These are phyloP conservation scores for Aspergillus glaucus DNA, from an alignment of 2,329 filamentous ascomycete species.

Conservation along the genomic window DNA sequence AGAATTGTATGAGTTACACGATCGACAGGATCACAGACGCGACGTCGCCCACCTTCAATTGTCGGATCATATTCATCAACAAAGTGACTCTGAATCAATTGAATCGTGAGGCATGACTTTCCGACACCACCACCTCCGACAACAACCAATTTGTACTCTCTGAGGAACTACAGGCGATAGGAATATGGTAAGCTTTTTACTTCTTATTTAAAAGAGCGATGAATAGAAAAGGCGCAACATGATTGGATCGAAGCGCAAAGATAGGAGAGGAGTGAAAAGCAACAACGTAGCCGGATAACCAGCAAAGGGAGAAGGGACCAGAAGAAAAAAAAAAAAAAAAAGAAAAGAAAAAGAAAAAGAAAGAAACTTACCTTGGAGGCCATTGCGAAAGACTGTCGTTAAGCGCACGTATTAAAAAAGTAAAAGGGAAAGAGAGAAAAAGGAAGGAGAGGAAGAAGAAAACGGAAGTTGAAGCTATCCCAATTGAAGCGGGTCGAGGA, in stretches of 20 bases:
- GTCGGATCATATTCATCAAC: slow-evolving; percentile 99
- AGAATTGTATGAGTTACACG: slow-evolving; percentile 10
- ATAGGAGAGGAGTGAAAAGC: slow-evolving; percentile 5
- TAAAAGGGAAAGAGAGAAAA: slow-evolving; percentile 6
- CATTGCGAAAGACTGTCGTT: slow-evolving; percentile 15
- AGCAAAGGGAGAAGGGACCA: slow-evolving; percentile 1
- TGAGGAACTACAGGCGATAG: slow-evolving; percentile 57
- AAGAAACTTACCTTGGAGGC: slow-evolving; percentile 23
- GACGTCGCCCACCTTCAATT: slow-evolving; percentile 67
- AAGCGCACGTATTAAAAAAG: slow-evolving; percentile 4
- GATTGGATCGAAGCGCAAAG: not conserved
- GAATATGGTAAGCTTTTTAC: slow-evolving; percentile 11
- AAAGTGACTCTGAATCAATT: slow-evolving; percentile 93
- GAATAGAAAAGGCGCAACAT: not conserved
- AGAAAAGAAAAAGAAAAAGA: not conserved
- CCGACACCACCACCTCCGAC: slow-evolving; percentile 97
- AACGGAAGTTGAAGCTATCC: slow-evolving; percentile 18
- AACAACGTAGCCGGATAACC: not conserved
- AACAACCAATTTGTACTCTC: slow-evolving; percentile 94
- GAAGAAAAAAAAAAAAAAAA: not conserved
- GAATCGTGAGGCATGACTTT: slow-evolving; percentile 98
- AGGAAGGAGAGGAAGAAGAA: slow-evolving; percentile 7
- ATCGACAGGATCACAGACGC: slow-evolving; percentile 11
- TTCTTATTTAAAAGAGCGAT: not conserved
- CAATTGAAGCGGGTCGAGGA: slow-evolving; percentile 17